phyloP scores from a whole-genome alignment of 2,329 filamentous ascomycete species.

The Talaromyces sp. region DNA sequence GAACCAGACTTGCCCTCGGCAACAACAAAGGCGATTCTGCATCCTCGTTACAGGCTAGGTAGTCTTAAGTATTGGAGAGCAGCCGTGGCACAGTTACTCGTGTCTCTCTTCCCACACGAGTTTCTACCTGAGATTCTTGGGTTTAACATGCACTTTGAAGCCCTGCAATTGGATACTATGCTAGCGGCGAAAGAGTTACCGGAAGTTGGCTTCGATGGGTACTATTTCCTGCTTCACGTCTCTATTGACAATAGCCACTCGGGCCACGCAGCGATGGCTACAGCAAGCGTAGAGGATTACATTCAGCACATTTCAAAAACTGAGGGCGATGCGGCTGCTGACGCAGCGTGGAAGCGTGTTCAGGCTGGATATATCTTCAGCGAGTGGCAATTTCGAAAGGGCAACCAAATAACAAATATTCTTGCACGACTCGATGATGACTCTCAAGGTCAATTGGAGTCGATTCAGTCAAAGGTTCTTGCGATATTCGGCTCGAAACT shows the following conservation, averaged over 20 bases:
- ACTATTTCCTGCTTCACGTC: slow-evolving; percentile 52
- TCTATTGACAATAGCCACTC: slow-evolving; percentile 51
- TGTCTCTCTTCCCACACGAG: slow-evolving; percentile 49
- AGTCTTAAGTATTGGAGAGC: slow-evolving; percentile 39
- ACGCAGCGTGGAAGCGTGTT: slow-evolving; percentile 40
- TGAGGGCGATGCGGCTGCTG: slow-evolving; percentile 28
- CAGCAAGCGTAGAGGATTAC: slow-evolving; percentile 38
- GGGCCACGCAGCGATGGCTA: slow-evolving; percentile 50
- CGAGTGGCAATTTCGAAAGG: slow-evolving; percentile 23
- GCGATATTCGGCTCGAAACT: slow-evolving; percentile 40
- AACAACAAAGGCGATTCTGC: slow-evolving; percentile 27
- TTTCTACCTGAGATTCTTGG: slow-evolving; percentile 52
- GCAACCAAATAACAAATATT: slow-evolving; percentile 1
- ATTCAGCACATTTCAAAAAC: slow-evolving; percentile 29
- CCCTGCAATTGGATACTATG: slow-evolving; percentile 39
- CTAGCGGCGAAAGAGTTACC: slow-evolving; percentile 43
- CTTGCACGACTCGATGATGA: slow-evolving; percentile 1
- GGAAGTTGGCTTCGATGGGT: slow-evolving; percentile 43
- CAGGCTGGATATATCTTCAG: slow-evolving; percentile 43
- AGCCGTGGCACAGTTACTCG: slow-evolving; percentile 44
- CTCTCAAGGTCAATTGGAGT: slow-evolving; percentile 17
- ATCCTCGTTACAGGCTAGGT: not conserved
- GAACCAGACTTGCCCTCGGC: slow-evolving; percentile 31
- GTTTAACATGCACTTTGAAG: slow-evolving; percentile 51
- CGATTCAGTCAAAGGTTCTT: slow-evolving; percentile 21